Conservation (phyloP, 108 stramenopile species). For the Ochromonas danica region DNA sequence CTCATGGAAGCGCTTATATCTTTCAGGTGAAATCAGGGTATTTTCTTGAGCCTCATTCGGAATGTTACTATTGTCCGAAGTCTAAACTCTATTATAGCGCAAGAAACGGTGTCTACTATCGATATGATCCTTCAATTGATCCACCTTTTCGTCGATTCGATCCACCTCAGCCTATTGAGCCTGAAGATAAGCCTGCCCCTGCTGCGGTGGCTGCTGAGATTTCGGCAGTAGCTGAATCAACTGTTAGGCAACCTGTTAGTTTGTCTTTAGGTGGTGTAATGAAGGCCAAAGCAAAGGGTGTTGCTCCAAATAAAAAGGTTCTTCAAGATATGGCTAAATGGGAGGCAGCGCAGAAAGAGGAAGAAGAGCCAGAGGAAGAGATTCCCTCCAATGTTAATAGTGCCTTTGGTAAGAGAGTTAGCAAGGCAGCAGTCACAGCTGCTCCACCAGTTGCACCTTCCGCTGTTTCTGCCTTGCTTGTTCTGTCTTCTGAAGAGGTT, state of each 20-base stretch:
- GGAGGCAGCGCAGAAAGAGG: constrained; percentile 45
- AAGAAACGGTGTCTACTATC: background rate
- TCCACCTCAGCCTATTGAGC: background rate
- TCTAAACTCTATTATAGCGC: constrained; percentile 1
- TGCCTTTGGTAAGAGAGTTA: background rate
- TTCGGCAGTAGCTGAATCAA: background rate
- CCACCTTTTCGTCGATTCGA: constrained; percentile 5
- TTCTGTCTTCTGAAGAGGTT: too few relatives aligned
- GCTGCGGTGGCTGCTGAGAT: background rate
- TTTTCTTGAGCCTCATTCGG: background rate
- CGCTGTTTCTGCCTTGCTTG: background rate
- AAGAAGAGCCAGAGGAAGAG: constrained; percentile 12
- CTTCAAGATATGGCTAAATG: constrained; percentile 48
- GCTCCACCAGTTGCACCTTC: background rate
- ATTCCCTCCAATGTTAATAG: too few relatives aligned
- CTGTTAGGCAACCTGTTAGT: too few relatives aligned
- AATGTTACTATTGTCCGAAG: constrained; percentile 24
- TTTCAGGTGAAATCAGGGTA: constrained; percentile 23
- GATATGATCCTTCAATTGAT: background rate
- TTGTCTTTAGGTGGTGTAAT: background rate
- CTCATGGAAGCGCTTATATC: constrained; percentile 5
- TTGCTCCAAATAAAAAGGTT: constrained; percentile 4
- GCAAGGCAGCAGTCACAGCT: background rate
- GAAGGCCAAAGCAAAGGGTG: background rate
- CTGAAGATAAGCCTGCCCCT: background rate